These are phyloP conservation scores for Haplographium delicatum DNA, from an alignment of 495 filamentous ascomycete genomes.

Conservation along the genomic window DNA sequence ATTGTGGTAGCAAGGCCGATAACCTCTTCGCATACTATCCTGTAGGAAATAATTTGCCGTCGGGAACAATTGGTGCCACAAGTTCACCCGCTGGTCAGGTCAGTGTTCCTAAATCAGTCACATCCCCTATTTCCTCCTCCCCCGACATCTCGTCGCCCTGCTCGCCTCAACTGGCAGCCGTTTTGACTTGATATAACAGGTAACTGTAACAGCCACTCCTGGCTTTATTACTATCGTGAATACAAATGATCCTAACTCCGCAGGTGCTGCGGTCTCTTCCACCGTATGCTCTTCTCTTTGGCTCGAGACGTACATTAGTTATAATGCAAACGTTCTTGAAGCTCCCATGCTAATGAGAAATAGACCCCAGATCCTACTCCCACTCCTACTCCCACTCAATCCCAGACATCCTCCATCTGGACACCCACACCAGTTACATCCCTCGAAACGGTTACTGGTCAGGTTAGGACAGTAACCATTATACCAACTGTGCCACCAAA, in stretches of 20 bases:
- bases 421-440: conserved; percentile 40
- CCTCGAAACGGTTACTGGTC: conserved; percentile 41
- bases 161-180: conserved; percentile 20
- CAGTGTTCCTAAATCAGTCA: conserved; percentile 8
- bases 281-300: conserved; percentile 20
- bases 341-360: background rate
- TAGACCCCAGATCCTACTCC: conserved; percentile 6
- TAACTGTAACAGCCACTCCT: conserved; percentile 29
- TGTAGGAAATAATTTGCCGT: conserved; percentile 34
- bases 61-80: conserved; percentile 40
- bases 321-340: background rate
- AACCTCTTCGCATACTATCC: conserved; percentile 58
- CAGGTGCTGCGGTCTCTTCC: conserved; percentile 14
- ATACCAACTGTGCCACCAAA: conserved; percentile 33
- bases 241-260: conserved; percentile 1
- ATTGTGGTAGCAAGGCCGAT: conserved; percentile 50
- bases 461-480: conserved; percentile 47
- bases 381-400: conserved; percentile 7
- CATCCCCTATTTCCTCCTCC: background rate
- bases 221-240: conserved; percentile 13
- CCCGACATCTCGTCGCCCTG: background rate
- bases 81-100: conserved; percentile 10
- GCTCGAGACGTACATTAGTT: no score
- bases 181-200: conserved; percentile 26
- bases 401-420: conserved; percentile 24